phyloP scores from a whole-genome alignment of 1,139 yeast species.

The Tardiomyces depauwii region DNA sequence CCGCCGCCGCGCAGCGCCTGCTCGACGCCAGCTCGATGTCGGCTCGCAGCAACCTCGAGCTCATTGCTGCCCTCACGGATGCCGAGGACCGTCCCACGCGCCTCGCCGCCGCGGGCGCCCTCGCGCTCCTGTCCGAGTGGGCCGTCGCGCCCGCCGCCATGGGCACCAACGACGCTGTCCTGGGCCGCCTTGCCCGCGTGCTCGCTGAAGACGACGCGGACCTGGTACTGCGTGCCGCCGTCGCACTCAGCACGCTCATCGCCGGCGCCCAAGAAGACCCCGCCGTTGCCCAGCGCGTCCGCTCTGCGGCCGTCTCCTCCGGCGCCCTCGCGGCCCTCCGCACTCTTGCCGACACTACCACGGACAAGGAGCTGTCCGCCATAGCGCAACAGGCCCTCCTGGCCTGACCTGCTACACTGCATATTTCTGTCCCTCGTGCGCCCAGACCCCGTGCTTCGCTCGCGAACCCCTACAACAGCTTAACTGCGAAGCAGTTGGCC shows the following conservation, averaged over 20 bases:
- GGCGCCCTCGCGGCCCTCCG: background rate
- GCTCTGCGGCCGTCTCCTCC: background rate
- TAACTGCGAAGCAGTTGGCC: too few relatives aligned
- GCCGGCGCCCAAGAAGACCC: background rate
- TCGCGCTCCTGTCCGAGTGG: constrained; percentile 30
- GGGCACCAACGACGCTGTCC: constrained; percentile 10
- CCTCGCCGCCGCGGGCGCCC: constrained; percentile 30
- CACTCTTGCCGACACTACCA: background rate
- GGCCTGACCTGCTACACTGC: too few relatives aligned
- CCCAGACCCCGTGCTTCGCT: too few relatives aligned
- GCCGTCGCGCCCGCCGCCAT: constrained; percentile 20
- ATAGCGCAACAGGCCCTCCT: too few relatives aligned
- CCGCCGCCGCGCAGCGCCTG: constrained; percentile 25
- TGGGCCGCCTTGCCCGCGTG: constrained; percentile 7
- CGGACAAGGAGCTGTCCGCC: too few relatives aligned
- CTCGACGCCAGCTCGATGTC: constrained; percentile 10
- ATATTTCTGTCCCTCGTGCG: too few relatives aligned
- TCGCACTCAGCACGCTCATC: background rate
- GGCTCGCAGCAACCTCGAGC: constrained; percentile 19
- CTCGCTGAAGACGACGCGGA: constrained; percentile 6
- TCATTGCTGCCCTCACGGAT: constrained; percentile 22
- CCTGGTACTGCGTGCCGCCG: background rate
- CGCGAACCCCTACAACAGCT: too few relatives aligned
- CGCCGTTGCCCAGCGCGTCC: background rate
- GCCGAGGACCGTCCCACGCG: constrained; percentile 25